Percentiles rank a stretch among this genome's conserved stretches.
These are phyloP conservation scores for Salix purpurea DNA, from an alignment of 345 rosid species.

Conservation along the genomic window DNA sequence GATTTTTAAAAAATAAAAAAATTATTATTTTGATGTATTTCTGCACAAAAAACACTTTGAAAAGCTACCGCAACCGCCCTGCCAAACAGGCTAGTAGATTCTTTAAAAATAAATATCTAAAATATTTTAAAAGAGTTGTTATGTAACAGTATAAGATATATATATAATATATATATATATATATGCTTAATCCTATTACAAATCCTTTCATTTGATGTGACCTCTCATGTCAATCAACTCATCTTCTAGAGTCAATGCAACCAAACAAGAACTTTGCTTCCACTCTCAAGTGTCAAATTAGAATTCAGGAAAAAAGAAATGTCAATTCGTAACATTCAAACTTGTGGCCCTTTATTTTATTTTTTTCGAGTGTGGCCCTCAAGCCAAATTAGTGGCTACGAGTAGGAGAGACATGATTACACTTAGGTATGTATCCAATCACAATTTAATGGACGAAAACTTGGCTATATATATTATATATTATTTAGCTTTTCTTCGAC, in stretches of 20 bases:
- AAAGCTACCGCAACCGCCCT: no score
- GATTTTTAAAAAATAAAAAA: no score
- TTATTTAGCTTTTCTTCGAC: no score
- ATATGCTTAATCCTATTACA: neutral
- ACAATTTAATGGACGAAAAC: neutral
- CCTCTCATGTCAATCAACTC: conserved; percentile 18
- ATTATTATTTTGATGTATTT: no score
- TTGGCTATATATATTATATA: no score
- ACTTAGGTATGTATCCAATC: neutral
- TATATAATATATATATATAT: no score
- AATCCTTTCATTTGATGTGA: conserved; percentile 23
- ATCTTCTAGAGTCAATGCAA: conserved; percentile 50
- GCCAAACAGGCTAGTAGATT: no score
- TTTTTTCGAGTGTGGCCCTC: neutral
- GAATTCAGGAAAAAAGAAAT: no score
- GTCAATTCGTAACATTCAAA: neutral
- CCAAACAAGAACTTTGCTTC: conserved; percentile 23
- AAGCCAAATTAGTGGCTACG: conserved; percentile 11
- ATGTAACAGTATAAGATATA: no score
- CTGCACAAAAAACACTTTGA: no score
- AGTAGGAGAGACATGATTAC: conserved; percentile 36
- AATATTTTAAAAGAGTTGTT: no score
- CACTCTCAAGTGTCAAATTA: conserved; percentile 17
- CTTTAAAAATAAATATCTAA: no score
- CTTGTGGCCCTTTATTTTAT: conserved; percentile 1